A percentile compares a stretch with the other conserved stretches of the same genome.
Conservation (phyloP, 306 rosid genomes). For the Albizia julibrissin region DNA sequence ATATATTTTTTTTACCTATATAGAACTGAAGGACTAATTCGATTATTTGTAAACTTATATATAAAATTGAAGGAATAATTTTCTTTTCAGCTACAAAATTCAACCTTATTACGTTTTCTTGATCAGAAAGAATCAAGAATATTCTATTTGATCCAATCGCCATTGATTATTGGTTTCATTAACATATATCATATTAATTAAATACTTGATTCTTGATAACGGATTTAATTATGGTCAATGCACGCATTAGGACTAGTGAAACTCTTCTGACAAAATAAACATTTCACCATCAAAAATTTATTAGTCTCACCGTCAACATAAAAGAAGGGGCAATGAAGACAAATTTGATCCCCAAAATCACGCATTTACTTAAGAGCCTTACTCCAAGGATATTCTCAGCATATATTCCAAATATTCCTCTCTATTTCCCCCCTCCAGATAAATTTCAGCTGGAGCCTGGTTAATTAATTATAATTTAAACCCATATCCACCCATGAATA, state of each 20-base stretch:
- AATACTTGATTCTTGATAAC: background rate
- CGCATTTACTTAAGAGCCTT: background rate
- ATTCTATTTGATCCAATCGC: background rate
- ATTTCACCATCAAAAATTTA: background rate
- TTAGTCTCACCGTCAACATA: background rate
- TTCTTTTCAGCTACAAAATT: no score
- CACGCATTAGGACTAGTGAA: background rate
- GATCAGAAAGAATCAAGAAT: background rate
- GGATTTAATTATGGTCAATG: background rate
- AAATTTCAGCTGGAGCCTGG: background rate
- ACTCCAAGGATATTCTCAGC: conserved; percentile 5
- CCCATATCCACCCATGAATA: background rate
- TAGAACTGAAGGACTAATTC: no score
- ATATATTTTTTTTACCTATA: no score
- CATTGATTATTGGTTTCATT: background rate
- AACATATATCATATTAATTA: background rate
- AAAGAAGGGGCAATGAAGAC: background rate
- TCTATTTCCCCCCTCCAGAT: background rate
- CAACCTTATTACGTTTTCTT: no score
- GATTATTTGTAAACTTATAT: no score
- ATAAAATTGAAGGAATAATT: no score
- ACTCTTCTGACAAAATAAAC: background rate
- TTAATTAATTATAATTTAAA: background rate
- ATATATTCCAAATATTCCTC: conserved; percentile 12
- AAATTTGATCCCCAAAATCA: conserved; percentile 14